A percentile compares a stretch with the other conserved stretches of the same genome.
These are phyloP conservation scores for Clathrus columnatus DNA, from an alignment of 768 basidiomycete genomes.

Conservation along the genomic window DNA sequence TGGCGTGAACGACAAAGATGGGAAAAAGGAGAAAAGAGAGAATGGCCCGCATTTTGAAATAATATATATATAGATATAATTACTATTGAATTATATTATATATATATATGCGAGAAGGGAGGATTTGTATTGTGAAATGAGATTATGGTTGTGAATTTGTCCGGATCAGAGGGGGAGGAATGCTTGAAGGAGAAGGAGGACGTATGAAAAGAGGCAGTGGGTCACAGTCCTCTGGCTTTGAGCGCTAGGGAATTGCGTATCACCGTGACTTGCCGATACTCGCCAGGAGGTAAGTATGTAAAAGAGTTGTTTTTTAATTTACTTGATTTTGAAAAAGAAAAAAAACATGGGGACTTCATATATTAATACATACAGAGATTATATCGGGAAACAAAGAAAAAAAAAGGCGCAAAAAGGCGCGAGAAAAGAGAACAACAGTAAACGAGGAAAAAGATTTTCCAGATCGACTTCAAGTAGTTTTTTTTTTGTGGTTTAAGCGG, in stretches of 20 bases:
- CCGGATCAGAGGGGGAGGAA: neutral
- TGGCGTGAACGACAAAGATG: neutral
- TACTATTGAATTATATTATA: no score
- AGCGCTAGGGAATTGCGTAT: neutral
- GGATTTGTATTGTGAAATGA: neutral
- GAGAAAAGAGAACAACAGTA: neutral
- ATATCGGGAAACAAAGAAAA: no score
- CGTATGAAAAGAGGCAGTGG: neutral
- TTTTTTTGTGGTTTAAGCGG: no score
- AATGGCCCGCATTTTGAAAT: neutral
- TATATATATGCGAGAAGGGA: neutral
- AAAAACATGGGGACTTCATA: neutral
- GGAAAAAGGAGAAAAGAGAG: neutral
- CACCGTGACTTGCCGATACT: neutral
- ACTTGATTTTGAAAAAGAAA: neutral
- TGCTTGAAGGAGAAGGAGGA: neutral
- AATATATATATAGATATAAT: neutral
- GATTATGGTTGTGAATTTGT: neutral
- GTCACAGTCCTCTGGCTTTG: neutral
- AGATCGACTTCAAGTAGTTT: no score
- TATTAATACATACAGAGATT: neutral
- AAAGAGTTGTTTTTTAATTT: neutral
- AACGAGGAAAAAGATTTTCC: neutral
- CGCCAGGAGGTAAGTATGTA: neutral
- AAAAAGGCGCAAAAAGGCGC: neutral